Evolutionary conservation across 495 filamentous ascomycete genomes (phyloP), one percentile per base, ranked within the genome.

Genomic region (Aeminium ludgeri): DNA sequence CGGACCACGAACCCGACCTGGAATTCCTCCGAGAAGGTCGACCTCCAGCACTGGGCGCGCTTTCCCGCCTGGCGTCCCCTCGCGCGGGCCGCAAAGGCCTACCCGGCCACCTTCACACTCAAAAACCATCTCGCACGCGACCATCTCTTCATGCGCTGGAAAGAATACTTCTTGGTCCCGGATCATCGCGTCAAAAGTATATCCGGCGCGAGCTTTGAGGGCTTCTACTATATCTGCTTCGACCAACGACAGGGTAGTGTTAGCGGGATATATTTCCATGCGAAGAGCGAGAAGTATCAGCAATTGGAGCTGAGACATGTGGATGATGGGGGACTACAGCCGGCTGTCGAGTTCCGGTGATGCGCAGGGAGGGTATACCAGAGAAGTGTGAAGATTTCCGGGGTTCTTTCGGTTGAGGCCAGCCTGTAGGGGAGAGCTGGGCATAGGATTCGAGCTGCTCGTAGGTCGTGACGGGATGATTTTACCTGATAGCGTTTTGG

Each of bases 181-280:
- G 85, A 96, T 52, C 91, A 99, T 59, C 72, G 83, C 2, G 84
- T 95, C 16, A 66, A 74, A 43, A 84, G 82, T 13, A 89, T 99
- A 44, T 78, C 74, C 20, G 91, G 91, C 3, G 91, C 91, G 0
- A 94, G 86, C 50, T 99, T 95, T 52, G 91, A 99, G 49, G 91
- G 91, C 0, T 99, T 99, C 55, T 99, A 99, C 55, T 99, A 96
- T 51, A 96, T 99, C 43, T 95, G 86, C 61, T 99, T 96, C 64
- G 94, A 95, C 56, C 91, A 96, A 62, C 64, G 82, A 10, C 64
- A 69, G 19, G 89, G 89, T 12, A 78, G 67, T 27, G 78, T 99
- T 12, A 82, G 72, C 51, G 91, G 91, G 8, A 93, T 94, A 36
- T 99, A 99, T 59, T 99, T 92, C 58, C 91, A 99, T 62, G 79